phyloP scores from a whole-genome alignment of 371 early-diverging fungal genomes.

The Lichtheimia ramosa region DNA sequence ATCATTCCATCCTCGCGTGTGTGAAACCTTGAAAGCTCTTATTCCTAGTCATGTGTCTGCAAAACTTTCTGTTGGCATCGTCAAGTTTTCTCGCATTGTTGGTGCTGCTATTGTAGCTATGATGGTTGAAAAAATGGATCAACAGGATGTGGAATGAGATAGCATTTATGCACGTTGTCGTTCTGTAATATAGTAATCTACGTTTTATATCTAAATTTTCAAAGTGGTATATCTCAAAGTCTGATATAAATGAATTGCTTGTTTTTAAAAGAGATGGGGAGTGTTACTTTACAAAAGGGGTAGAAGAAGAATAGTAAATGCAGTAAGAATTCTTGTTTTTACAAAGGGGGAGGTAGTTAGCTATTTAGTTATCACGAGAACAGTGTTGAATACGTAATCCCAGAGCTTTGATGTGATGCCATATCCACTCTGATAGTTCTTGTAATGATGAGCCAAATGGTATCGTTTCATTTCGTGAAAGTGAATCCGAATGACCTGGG shows the following conservation, averaged over 20 bases:
- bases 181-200: no score
- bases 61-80: constrained; percentile 45
- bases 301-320: no score
- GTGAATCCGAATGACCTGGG: constrained; percentile 66
- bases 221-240: no score
- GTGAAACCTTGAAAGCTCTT: constrained; percentile 37
- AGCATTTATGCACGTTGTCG: no score
- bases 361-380: constrained; percentile 1
- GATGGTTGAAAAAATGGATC: constrained; percentile 46
- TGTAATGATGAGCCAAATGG: constrained; percentile 95
- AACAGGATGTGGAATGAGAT: constrained; percentile 16
- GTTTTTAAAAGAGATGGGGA: no score
- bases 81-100: constrained; percentile 47
- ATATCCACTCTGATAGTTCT: constrained; percentile 81
- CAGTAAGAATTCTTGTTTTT: neutral
- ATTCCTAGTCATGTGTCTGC: constrained; percentile 41
- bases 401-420: constrained; percentile 93
- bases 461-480: constrained; percentile 88
- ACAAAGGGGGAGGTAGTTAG: neutral
- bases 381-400: constrained; percentile 85
- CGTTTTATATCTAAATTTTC: no score
- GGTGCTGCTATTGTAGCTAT: constrained; percentile 54
- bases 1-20: constrained; percentile 44
- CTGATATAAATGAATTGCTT: no score
- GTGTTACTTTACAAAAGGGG: no score